Evolutionary conservation across 2,329 filamentous ascomycete genomes (phyloP).

Genomic region (Xylariaceae sp.): DNA sequence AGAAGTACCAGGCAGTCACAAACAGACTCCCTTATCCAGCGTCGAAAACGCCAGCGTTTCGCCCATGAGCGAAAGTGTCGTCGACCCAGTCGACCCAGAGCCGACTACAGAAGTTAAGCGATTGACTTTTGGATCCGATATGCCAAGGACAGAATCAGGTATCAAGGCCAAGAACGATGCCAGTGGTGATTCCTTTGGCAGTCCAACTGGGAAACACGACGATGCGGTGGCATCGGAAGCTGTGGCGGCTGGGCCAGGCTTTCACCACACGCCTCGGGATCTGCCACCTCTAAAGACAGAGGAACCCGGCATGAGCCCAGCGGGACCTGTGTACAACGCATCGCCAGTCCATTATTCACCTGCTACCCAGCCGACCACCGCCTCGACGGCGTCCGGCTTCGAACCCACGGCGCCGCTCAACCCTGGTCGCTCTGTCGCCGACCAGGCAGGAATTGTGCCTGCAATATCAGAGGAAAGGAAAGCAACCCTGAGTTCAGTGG

Average conservation of each 20-base stretch:
- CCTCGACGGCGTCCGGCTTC: slow-evolving; percentile 22
- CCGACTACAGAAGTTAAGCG: slow-evolving; percentile 14
- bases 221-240: slow-evolving; percentile 14
- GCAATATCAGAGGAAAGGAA: slow-evolving; percentile 31
- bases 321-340: slow-evolving; percentile 3
- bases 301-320: slow-evolving; percentile 6
- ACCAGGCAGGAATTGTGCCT: slow-evolving; percentile 28
- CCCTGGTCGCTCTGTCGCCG: slow-evolving; percentile 28
- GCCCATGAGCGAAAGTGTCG: slow-evolving; percentile 9
- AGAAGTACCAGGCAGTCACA: slow-evolving; percentile 10
- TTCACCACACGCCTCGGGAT: slow-evolving; percentile 12
- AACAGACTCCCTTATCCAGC: slow-evolving; percentile 7
- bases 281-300: slow-evolving; percentile 19
- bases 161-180: slow-evolving; percentile 4
- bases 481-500: slow-evolving; percentile 39
- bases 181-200: slow-evolving; percentile 7
- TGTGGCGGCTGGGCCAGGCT: slow-evolving; percentile 10
- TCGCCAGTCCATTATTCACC: slow-evolving; percentile 12
- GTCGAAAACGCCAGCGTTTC: slow-evolving; percentile 10
- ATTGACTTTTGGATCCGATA: slow-evolving; percentile 12
- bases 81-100: slow-evolving; percentile 13
- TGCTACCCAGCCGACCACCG: slow-evolving; percentile 11
- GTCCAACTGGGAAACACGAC: slow-evolving; percentile 15
- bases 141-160: slow-evolving; percentile 4
- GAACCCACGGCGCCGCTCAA: slow-evolving; percentile 39